Base-by-base conservation (phyloP, 495 filamentous ascomycete species). In the Talaromyces trachyspermus region DNA sequence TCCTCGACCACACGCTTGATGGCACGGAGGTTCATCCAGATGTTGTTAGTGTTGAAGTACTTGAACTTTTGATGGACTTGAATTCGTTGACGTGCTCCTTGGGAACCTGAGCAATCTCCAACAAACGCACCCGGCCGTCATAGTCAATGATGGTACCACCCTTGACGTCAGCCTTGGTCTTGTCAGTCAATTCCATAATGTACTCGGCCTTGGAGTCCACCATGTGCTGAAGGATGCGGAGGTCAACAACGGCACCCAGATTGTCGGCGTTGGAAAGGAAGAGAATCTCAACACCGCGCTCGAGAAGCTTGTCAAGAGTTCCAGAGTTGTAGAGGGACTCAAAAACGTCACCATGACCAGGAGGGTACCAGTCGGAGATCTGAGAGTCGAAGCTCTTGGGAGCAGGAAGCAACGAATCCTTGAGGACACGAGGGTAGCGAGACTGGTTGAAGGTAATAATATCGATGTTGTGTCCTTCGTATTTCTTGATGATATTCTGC, bases 1-100 rank as follows among this genome's bases (percentile, higher is more conserved):
- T 95, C 86, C 77, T 99, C 90, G 2, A 99, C 94, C 39, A 99
- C 89, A 49, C 94, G 89, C 85, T 96, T 96, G 76, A 99, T 85
- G 53, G 92, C 92, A 61, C 87, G 82, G 57, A 95, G 79, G 75
- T 92, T 96, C 78, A 99, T 85, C 92, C 92, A 99, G 74, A 99
- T 95, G 80, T 99, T 99, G 85, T 99, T 99, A 70, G 92, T 99
- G 81, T 99, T 99, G 84, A 99, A 99, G 82, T 99, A 99, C 78
- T 95, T 96, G 84, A 99, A 99, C 78, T 99, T 99, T 97, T 99
- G 76, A 99, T 99, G 40, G 92, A 96, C 83, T 99, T 99, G 88
- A 99, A 99, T 73, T 99, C 92, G 72, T 99, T 96, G 60, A 87
- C 85, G 74, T 99, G 91, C 74, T 97, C 89, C 80, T 95, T 97